Percentiles rank a stretch among this genome's conserved stretches.
These are phyloP conservation scores for Pyricularia sp. DNA, from an alignment of 2,329 filamentous ascomycete genomes.

Conservation along the genomic window DNA sequence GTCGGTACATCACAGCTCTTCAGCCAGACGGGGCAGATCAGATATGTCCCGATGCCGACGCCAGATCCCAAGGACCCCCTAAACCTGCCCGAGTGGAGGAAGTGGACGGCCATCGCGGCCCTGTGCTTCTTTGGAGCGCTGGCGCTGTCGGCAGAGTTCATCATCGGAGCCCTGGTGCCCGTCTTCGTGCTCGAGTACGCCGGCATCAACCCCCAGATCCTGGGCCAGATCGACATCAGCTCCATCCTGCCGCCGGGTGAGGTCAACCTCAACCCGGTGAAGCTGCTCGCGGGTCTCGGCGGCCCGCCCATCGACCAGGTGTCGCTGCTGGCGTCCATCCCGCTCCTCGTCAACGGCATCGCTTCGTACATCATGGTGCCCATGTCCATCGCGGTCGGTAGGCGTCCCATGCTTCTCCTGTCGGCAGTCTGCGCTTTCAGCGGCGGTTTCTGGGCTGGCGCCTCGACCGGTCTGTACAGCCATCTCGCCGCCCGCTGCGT, in stretches of 20 bases:
- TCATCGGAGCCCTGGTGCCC: constrained; percentile 20
- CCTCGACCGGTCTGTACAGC: constrained; percentile 20
- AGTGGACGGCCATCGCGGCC: constrained; percentile 10
- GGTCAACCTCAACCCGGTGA: constrained; percentile 18
- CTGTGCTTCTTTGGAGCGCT: constrained; percentile 16
- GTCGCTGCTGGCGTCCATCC: constrained; percentile 19
- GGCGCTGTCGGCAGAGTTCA: constrained; percentile 14
- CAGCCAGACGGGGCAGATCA: constrained; percentile 10
- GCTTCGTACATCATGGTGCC: constrained; percentile 29
- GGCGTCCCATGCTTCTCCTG: constrained; percentile 23
- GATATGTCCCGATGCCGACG: constrained; percentile 18
- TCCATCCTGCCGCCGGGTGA: constrained; percentile 8
- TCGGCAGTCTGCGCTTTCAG: constrained; percentile 21
- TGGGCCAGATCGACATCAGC: constrained; percentile 16
- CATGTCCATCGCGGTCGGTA: constrained; percentile 25
- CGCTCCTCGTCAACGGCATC: constrained; percentile 26
- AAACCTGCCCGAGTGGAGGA: constrained; percentile 12
- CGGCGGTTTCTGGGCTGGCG: constrained; percentile 23
- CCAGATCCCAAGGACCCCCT: constrained; percentile 18
- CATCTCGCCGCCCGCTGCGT: constrained; percentile 27
- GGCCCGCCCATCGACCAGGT: constrained; percentile 19
- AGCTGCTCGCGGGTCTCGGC: constrained; percentile 15
- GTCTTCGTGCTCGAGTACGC: constrained; percentile 24
- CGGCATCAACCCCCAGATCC: constrained; percentile 19
- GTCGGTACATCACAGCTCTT: constrained; percentile 17